phyloP scores from a whole-genome alignment of 306 rosid species.

The Prunus dulcis region DNA sequence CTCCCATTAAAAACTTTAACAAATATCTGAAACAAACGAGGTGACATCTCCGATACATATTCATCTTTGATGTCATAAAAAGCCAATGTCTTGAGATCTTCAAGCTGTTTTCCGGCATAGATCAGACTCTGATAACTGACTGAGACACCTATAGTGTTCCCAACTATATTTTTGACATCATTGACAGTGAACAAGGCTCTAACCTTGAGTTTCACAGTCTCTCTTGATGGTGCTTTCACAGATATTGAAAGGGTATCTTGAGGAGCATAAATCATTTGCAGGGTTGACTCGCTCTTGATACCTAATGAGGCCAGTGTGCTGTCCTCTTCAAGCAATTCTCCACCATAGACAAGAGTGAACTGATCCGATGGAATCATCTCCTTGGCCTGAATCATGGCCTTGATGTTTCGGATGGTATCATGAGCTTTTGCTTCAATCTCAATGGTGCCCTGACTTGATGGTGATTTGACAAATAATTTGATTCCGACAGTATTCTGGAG shows the following conservation, averaged over 20 bases:
- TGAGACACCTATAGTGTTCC: constrained; percentile 10
- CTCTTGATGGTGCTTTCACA: constrained; percentile 12
- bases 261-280: constrained; percentile 19
- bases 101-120: constrained; percentile 13
- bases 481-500: not conserved
- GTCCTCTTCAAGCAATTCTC: constrained; percentile 27
- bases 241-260: not conserved
- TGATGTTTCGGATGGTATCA: constrained; percentile 21
- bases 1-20: constrained; percentile 19
- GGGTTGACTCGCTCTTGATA: constrained; percentile 5
- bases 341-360: constrained; percentile 18
- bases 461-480: constrained; percentile 19
- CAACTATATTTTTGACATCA: constrained; percentile 21
- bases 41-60: constrained; percentile 2
- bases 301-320: constrained; percentile 14
- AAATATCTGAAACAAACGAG: constrained; percentile 20
- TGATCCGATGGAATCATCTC: constrained; percentile 1
- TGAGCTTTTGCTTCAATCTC: constrained; percentile 16
- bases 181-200: constrained; percentile 12
- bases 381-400: constrained; percentile 5
- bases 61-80: constrained; percentile 23
- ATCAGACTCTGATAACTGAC: constrained; percentile 2
- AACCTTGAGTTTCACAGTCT: not conserved
- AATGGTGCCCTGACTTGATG: constrained; percentile 3
- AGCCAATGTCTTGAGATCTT: constrained; percentile 24